Base-by-base conservation (phyloP, 1,284 basidiomycete genomes). In the Boletellus sp. region DNA sequence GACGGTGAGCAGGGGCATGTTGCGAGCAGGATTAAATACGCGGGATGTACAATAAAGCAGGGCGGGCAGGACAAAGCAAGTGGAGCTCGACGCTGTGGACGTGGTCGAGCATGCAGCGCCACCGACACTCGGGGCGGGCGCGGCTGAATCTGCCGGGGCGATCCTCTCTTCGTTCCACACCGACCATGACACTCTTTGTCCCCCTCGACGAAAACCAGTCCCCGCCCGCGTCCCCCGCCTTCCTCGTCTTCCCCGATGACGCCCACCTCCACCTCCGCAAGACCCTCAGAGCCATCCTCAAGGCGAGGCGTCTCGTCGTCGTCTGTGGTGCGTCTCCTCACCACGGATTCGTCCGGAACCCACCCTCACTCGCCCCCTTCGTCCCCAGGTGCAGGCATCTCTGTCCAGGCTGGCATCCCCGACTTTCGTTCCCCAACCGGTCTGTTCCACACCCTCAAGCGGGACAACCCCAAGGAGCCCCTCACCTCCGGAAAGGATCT, bases 371-470 rank as follows among this genome's bases (percentile, higher is more conserved):
- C 33, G 1, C 13, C 42, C 54, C 22, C 21, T 26, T 24, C n/a
- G 24, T 42, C 41, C 28, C 15, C 54, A 91, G 93, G 93, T 55
- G 94, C 94, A 47, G 94, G 94, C 30, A 91, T 97, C 56, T 94
- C 91, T 46, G 93, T 94, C 3, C 81, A 86, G 37, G 91, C 91
- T 49, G 88, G 91, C 43, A 97, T 97, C 43, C 93, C 94, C 30
- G 94, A 97, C 72, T 97, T 97, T 69, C 78, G 94, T 58, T 93
- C 90, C 2, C 71, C 87, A 5, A 81, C 83, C 40, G 93, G 93
- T 19, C 74, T 97, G 24, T 96, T 96, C 68, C 83, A 86, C 59
- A 79, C 81, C 43, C 70, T 87, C 58, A 93, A 90, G 69, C 80
- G 83, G 63, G 87, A 89, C 60, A 85, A 93, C 67, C 86, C 89